These are phyloP conservation scores for Neonectria punicea DNA, from an alignment of 2,329 filamentous ascomycete genomes.

Conservation along the genomic window DNA sequence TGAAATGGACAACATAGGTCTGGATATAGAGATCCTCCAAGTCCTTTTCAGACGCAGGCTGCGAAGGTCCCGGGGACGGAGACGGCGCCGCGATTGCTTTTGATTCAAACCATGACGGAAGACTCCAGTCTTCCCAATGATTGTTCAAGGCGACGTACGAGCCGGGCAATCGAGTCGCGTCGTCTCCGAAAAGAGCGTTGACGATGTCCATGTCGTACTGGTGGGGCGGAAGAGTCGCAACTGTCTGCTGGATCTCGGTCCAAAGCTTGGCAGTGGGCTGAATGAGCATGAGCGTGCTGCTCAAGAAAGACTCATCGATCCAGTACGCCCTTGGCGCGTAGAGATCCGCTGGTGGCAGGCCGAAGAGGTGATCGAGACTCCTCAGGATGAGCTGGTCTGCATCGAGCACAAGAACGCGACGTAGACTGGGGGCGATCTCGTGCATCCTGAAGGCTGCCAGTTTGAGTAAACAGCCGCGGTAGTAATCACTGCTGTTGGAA, in stretches of 20 bases:
- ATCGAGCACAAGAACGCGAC: constrained; percentile 27
- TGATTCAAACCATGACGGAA: constrained; percentile 29
- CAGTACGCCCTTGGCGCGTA: constrained; percentile 31
- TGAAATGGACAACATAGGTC: constrained; percentile 29
- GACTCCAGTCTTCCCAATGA: constrained; percentile 33
- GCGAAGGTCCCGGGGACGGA: neutral
- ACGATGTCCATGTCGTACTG: constrained; percentile 35
- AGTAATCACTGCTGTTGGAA: constrained; percentile 11
- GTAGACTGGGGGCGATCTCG: constrained; percentile 21
- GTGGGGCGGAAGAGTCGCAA: constrained; percentile 18
- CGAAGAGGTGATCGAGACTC: constrained; percentile 29
- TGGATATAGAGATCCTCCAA: constrained; percentile 29
- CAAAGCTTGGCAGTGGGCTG: constrained; percentile 22
- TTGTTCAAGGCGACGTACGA: constrained; percentile 30
- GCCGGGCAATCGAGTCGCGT: constrained; percentile 6
- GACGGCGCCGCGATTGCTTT: neutral
- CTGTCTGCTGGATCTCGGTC: constrained; percentile 16
- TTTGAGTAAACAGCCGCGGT: constrained; percentile 31
- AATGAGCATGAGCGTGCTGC: constrained; percentile 35
- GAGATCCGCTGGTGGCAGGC: constrained; percentile 16
- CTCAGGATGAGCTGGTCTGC: constrained; percentile 32
- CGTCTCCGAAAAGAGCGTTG: constrained; percentile 24
- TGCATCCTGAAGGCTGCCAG: constrained; percentile 31
- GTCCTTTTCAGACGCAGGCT: constrained; percentile 8
- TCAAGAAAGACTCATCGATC: constrained; percentile 21